A percentile compares a stretch with the other conserved stretches of the same genome.
phyloP scores from a whole-genome alignment of 164 flowering plant species.

The Vitis vinifera region DNA sequence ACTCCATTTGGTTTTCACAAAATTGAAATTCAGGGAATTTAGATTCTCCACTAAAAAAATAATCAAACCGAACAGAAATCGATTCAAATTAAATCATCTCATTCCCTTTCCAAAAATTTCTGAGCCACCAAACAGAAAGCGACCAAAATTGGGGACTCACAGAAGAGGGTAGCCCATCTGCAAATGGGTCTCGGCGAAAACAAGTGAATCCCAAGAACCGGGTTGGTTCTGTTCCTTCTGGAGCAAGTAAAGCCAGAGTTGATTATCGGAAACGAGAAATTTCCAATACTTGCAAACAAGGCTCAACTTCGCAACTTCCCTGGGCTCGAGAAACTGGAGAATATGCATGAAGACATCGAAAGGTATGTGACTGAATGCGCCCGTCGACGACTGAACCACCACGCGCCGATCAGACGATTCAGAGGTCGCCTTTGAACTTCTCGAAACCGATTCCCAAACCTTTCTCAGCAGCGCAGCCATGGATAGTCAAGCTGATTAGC shows the following conservation, averaged over 20 bases:
- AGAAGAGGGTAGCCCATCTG: slow-evolving; percentile 58
- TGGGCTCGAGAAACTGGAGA: slow-evolving; percentile 55
- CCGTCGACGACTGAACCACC: slow-evolving; percentile 26
- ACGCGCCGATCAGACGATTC: neutral
- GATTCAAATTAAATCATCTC: neutral
- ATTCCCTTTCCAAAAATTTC: neutral
- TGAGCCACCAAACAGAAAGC: neutral
- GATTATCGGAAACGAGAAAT: slow-evolving; percentile 55
- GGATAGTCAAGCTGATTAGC: neutral
- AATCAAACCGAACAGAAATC: neutral
- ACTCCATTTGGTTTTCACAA: too few species aligned
- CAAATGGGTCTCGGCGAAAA: slow-evolving; percentile 70
- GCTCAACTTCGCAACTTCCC: slow-evolving; percentile 51
- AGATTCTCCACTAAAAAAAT: neutral
- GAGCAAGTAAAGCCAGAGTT: slow-evolving; percentile 76
- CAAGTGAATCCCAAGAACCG: slow-evolving; percentile 53
- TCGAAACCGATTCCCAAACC: slow-evolving; percentile 35
- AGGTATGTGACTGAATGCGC: slow-evolving; percentile 65
- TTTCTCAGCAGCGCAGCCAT: slow-evolving; percentile 42
- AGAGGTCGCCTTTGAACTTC: slow-evolving; percentile 5
- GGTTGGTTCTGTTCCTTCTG: slow-evolving; percentile 36
- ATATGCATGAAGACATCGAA: slow-evolving; percentile 58
- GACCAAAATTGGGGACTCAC: slow-evolving; percentile 27
- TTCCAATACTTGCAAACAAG: slow-evolving; percentile 61
- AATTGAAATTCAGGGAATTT: too few species aligned